Base-by-base conservation (phyloP, 2,329 filamentous ascomycete genomes). In the Didymella sp. region DNA sequence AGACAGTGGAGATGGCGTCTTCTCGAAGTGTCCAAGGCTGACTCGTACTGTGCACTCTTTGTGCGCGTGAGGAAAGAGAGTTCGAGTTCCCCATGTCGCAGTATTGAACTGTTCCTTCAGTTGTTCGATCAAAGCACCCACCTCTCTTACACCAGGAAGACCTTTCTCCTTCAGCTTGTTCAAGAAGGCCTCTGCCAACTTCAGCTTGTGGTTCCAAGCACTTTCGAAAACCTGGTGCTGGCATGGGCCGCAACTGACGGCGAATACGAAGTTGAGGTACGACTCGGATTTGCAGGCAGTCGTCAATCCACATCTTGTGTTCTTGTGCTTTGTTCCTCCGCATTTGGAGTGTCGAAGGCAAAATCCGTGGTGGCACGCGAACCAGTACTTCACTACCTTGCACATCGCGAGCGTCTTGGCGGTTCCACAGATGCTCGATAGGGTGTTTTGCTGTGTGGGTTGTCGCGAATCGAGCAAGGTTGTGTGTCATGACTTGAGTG, bases 281-380 rank as follows among this genome's bases (percentile, higher is more conserved):
- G 66, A 53, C 6, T 64, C 56, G 0, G 69, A 64, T 7, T 51
- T 59, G 52, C 76, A 78, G 5, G 69, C 68, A 8, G 68, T 62
- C 49, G 53, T 59, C 8, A 30, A 42, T 24, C 46, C 61, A 27
- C 50, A 59, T 1, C 45, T 38, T 0, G 51, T 63, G 7, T 19
- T n/a, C 35, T 69, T 72, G 27, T 66, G 67, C 31, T 69, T 73
- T 2, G 65, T 74, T 12, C 73, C 76, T 11, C 62, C 49, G 58
- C 77, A 79, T 19, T 62, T 64, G 2, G 74, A 77, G 9, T 67
- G 64, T 17, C 67, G 63, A 27, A 72, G 60, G 19, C 52, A 50
- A 50, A 69, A 38, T 8, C 56, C 56, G 58, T 78, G 76, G 0
- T 62, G 57, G 62, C 77, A 79, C 8, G 56, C 51, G 51, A 75